phyloP scores from a whole-genome alignment of 768 basidiomycete species.

The Lactarius sp. region DNA sequence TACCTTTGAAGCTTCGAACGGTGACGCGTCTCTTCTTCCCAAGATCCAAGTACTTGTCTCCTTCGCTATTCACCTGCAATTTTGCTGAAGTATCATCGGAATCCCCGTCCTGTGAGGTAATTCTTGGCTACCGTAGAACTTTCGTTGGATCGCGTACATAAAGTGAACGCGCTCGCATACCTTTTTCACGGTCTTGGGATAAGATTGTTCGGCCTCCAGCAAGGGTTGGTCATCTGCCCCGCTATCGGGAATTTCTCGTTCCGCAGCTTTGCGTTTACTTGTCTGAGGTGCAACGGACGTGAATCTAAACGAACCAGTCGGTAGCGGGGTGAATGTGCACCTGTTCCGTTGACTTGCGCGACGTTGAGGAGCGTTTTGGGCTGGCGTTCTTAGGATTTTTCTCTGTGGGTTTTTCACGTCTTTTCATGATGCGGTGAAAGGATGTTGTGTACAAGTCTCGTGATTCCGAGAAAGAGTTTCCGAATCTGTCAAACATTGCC shows the following conservation, averaged over 20 bases:
- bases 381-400: background rate
- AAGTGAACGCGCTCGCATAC: background rate
- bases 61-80: constrained; percentile 31
- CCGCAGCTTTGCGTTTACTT: constrained; percentile 11
- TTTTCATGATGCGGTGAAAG: background rate
- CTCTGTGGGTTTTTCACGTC: background rate
- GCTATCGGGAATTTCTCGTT: background rate
- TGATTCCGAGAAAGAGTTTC: constrained; percentile 22
- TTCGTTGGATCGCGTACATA: background rate
- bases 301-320: background rate
- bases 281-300: background rate
- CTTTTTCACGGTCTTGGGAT: constrained; percentile 18
- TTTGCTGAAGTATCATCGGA: constrained; percentile 2
- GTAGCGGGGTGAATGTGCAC: background rate
- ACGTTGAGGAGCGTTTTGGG: background rate
- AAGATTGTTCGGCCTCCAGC: background rate
- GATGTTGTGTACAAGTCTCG: background rate
- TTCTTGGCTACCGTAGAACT: constrained; percentile 9
- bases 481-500: background rate
- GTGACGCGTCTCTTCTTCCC: constrained; percentile 70
- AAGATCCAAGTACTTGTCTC: constrained; percentile 55
- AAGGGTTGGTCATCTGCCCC: background rate
- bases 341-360: constrained; percentile 1
- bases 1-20: constrained; percentile 47
- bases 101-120: background rate